Evolutionary conservation across 2,329 filamentous ascomycete genomes (phyloP).

Genomic region (Aspergillus flavus): DNA sequence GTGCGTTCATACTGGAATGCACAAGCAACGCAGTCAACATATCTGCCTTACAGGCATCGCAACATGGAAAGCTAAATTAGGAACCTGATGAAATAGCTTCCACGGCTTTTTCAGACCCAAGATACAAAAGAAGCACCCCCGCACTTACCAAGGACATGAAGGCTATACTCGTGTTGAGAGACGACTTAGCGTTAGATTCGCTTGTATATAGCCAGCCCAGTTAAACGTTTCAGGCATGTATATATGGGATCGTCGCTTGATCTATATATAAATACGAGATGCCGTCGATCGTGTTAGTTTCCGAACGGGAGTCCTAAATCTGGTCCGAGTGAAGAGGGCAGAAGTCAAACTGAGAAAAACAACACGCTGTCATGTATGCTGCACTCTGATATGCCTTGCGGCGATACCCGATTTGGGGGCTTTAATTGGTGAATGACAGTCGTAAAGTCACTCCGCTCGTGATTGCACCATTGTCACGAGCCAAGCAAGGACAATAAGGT

Average conservation of each 20-base stretch:
- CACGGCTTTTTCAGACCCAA: not conserved
- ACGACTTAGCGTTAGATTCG: not conserved
- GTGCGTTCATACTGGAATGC: not conserved
- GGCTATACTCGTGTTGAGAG: not conserved
- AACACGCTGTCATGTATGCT: not conserved
- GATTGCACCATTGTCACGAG: not conserved
- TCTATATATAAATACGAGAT: conserved; percentile 26
- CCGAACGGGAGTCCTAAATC: not conserved
- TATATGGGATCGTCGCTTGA: conserved; percentile 12
- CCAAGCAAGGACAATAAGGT: not conserved
- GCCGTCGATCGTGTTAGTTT: conserved; percentile 13
- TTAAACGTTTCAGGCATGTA: not conserved
- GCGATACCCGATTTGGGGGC: not conserved
- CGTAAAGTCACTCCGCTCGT: not conserved
- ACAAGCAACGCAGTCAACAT: not conserved
- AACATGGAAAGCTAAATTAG: not conserved
- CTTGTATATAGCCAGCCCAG: not conserved
- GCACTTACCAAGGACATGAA: not conserved
- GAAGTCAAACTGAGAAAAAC: not conserved
- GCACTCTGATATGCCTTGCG: not conserved
- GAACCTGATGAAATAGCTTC: not conserved
- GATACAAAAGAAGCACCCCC: not conserved
- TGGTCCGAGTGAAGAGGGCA: not conserved
- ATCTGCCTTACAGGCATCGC: not conserved
- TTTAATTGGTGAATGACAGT: not conserved